Evolutionary conservation across 2,329 filamentous ascomycete species (phyloP).

Genomic region (Epichloe brachyelytri): DNA sequence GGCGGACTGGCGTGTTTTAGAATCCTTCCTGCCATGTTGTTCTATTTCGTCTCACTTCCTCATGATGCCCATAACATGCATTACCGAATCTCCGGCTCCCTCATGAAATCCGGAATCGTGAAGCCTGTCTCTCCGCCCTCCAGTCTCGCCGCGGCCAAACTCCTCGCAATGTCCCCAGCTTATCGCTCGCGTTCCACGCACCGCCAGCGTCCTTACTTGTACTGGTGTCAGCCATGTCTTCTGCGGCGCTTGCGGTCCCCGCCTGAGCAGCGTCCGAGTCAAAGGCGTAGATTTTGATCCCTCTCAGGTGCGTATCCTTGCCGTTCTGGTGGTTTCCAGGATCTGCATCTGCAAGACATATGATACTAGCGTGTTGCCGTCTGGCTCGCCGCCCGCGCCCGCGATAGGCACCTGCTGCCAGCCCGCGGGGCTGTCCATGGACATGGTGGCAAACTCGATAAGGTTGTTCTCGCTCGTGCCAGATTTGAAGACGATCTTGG

Average conservation of each 20-base stretch:
- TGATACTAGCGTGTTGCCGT: constrained; percentile 65
- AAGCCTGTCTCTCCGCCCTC: constrained; percentile 23
- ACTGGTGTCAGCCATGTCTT: constrained; percentile 13
- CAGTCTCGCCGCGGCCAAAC: constrained; percentile 15
- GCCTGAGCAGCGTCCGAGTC: constrained; percentile 34
- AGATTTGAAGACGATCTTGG: constrained; percentile 76
- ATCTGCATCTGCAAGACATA: constrained; percentile 86
- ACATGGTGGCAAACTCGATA: constrained; percentile 73
- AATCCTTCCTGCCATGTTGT: too few relatives aligned
- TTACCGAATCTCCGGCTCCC: constrained; percentile 29
- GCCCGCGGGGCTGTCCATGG: constrained; percentile 65
- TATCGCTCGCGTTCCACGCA: constrained; percentile 7
- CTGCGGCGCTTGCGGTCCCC: constrained; percentile 16
- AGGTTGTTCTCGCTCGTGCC: constrained; percentile 88
- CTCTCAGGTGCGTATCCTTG: constrained; percentile 94
- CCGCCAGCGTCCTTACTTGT: constrained; percentile 7
- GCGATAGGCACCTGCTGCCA: constrained; percentile 74
- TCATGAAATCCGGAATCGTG: constrained; percentile 28
- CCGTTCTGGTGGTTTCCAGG: constrained; percentile 97
- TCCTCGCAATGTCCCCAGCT: constrained; percentile 17
- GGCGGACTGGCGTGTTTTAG: too few relatives aligned
- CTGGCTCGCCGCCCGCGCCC: constrained; percentile 42
- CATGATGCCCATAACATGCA: neutral
- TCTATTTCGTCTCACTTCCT: neutral
- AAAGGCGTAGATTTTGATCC: constrained; percentile 70